A percentile compares a stretch with the other conserved stretches of the same genome.
Conservation (phyloP, 257 asterid species). For the Solanum corneliomulleri region DNA sequence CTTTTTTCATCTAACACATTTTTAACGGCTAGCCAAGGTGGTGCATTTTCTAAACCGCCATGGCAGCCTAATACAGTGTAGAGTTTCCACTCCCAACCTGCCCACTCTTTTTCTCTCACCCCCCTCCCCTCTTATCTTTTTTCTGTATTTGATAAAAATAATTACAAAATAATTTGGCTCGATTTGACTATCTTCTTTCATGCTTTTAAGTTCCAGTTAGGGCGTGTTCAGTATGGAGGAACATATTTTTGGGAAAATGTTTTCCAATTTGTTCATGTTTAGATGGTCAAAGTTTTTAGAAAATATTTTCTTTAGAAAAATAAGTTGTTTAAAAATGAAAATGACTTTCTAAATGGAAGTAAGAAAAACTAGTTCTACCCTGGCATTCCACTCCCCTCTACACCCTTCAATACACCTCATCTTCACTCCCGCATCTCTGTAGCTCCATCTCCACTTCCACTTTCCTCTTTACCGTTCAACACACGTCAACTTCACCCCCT, state of each 20-base stretch:
- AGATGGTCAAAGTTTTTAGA: background rate
- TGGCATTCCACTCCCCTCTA: background rate
- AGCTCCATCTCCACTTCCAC: background rate
- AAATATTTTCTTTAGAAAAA: background rate
- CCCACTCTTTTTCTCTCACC: background rate
- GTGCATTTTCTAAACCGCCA: conserved; percentile 24
- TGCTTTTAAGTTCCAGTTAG: background rate
- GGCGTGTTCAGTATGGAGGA: background rate
- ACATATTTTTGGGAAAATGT: background rate
- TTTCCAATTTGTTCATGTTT: background rate
- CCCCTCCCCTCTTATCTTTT: background rate
- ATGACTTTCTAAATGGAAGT: background rate
- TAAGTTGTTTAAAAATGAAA: background rate
- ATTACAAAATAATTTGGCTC: background rate
- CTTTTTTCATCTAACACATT: background rate
- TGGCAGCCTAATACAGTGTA: conserved; percentile 17
- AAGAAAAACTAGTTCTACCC: background rate
- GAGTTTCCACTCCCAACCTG: background rate
- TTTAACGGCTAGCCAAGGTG: conserved; percentile 47
- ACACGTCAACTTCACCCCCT: background rate
- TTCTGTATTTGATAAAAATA: background rate
- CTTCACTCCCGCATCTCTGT: background rate
- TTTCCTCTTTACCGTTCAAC: background rate
- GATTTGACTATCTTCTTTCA: background rate
- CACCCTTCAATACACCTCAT: background rate